Evolutionary conservation across 352 stramenopile species (phyloP), one percentile per base, ranked within the genome.

Genomic region (Globisporangium viniferum): DNA sequence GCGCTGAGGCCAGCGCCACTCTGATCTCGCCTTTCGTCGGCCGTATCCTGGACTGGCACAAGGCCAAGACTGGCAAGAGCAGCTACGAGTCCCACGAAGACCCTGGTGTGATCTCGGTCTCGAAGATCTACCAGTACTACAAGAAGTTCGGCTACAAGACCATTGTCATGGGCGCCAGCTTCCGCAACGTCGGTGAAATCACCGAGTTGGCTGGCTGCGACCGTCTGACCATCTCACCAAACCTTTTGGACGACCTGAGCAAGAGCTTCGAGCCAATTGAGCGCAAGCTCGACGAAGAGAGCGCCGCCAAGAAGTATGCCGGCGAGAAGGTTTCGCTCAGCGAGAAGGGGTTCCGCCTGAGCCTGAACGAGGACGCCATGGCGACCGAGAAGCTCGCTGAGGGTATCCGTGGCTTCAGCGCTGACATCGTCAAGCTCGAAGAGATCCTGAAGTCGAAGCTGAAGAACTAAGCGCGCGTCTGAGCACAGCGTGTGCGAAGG

Each of bases 41-140:
- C 75, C 90, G 97, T 57, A 98, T 99, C 75, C 78, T 98, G 20
- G 97, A 99, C 85, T 99, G 97, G 96, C 90, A 99, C 86, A 98
- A 98, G 79, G 86, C 89, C 61, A 97, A 98, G 76, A 93, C 90
- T 14, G 86, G 87, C 78, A 97, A 97, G 71, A 86, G 93, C 39
- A 88, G 81, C 70, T 99, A 98, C 79, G 87, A 92, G 71, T 92
- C 94, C 24, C 79, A 94, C 71, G 96, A 98, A 68, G 98, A 99
- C 88, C 96, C 97, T 29, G 97, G 97, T 72, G 97, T 99, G n/a
- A 69, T 99, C 59, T 93, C 87, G 46, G 97, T 99, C 48, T 91
- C 85, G 64, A 95, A 97, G 76, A 99, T 99, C 80, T 99, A 99
- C 81, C 88, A 96, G 66, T 99, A 99, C 84, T 99, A 98, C 91